phyloP scores from a whole-genome alignment of 2,329 filamentous ascomycete species.

The Colletotrichum tamarilloi region DNA sequence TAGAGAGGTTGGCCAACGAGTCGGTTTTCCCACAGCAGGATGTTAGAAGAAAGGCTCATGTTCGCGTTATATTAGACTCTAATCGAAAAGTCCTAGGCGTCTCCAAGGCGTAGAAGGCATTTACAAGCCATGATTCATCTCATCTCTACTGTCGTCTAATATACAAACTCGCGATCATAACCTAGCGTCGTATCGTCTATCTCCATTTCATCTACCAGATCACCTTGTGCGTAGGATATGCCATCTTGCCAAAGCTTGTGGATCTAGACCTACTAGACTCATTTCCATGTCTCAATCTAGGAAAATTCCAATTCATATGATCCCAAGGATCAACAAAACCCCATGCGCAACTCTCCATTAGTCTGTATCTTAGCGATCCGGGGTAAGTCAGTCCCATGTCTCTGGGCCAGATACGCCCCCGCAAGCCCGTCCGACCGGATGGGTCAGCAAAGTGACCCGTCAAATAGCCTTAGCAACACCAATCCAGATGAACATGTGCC shows the following conservation, averaged over 20 bases:
- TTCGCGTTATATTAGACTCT: conserved; percentile 22
- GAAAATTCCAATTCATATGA: too few species aligned
- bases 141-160: too few species aligned
- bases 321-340: conserved; percentile 12
- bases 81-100: conserved; percentile 15
- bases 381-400: conserved; percentile 29
- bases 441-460: conserved; percentile 1
- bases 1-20: conserved; percentile 17
- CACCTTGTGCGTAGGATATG: too few species aligned
- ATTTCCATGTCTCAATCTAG: too few species aligned
- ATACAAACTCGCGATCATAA: too few species aligned
- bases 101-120: conserved; percentile 3
- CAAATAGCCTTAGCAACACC: neutral
- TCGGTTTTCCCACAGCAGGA: neutral
- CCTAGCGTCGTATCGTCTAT: too few species aligned
- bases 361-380: neutral
- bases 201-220: too few species aligned
- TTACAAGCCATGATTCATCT: too few species aligned
- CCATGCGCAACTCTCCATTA: neutral
- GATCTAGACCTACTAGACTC: too few species aligned
- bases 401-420: neutral
- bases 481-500: neutral
- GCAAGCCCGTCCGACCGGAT: neutral
- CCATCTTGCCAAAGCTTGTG: too few species aligned
- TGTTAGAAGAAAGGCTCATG: neutral